phyloP scores from a whole-genome alignment of 1,284 basidiomycete species.

The Cronartium quercuum region DNA sequence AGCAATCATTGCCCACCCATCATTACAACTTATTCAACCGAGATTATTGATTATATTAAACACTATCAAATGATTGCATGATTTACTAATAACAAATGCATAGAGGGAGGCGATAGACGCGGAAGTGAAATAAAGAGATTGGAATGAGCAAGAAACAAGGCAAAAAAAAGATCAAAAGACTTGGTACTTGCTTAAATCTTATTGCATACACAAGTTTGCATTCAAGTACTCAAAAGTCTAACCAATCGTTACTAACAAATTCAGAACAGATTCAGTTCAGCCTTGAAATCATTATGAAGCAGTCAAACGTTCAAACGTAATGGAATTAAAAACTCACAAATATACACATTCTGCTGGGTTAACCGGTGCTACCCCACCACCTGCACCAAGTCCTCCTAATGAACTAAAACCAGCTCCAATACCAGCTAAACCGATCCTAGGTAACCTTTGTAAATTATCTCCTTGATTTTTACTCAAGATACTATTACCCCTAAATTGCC shows the following conservation, averaged over 20 bases:
- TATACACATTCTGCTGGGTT: conserved; percentile 39
- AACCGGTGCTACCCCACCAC: conserved; percentile 35
- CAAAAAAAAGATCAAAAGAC: not conserved
- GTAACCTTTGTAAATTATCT: conserved; percentile 19
- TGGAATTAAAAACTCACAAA: conserved; percentile 17
- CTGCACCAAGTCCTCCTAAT: conserved; percentile 30
- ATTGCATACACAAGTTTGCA: not conserved
- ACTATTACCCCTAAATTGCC: conserved; percentile 35
- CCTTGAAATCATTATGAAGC: not conserved
- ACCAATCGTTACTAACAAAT: not conserved
- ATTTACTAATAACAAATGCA: too few species aligned
- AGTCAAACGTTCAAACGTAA: not conserved
- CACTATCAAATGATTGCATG: too few species aligned
- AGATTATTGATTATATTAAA: too few species aligned
- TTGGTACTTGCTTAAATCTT: not conserved
- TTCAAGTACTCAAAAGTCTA: not conserved
- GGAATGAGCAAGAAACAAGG: not conserved
- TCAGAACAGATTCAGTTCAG: not conserved
- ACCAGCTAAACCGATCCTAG: conserved; percentile 34
- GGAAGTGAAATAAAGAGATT: not conserved
- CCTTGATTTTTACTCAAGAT: not conserved
- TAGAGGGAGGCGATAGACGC: not conserved
- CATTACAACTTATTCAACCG: too few species aligned
- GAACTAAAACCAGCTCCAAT: conserved; percentile 38
- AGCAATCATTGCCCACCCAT: too few species aligned